Percentiles rank a stretch among this genome's conserved stretches.
These are phyloP conservation scores for Cymodocea nodosa DNA, from an alignment of 116 monocot species.

Conservation along the genomic window DNA sequence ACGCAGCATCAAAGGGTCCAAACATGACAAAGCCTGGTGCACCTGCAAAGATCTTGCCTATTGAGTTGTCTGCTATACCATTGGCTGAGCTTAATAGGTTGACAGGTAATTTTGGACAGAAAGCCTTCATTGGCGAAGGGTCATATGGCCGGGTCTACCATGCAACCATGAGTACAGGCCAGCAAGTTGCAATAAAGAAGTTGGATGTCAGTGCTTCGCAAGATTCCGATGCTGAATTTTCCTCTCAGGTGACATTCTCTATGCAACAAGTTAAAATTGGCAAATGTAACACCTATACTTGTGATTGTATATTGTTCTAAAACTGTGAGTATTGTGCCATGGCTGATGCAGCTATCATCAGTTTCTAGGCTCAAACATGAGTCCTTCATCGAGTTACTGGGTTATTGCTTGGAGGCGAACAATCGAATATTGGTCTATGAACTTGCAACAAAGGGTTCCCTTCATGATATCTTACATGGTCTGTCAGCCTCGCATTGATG, in stretches of 20 bases:
- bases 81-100: constrained; percentile 48
- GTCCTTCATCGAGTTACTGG: constrained; percentile 47
- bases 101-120: constrained; percentile 53
- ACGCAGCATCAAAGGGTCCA: constrained; percentile 27
- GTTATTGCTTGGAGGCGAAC: constrained; percentile 66
- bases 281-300: neutral
- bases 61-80: constrained; percentile 48
- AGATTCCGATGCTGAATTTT: constrained; percentile 60
- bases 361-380: constrained; percentile 65
- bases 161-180: constrained; percentile 37
- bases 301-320: neutral
- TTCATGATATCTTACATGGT: constrained; percentile 85
- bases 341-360: constrained; percentile 35
- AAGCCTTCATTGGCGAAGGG: constrained; percentile 67
- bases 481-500: neutral
- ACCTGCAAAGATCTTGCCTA: constrained; percentile 45
- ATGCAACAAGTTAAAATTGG: neutral
- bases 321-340: neutral
- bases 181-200: constrained; percentile 61
- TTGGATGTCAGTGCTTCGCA: constrained; percentile 51
- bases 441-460: constrained; percentile 65
- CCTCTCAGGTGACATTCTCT: constrained; percentile 39
- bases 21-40: constrained; percentile 12
- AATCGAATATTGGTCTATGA: constrained; percentile 62
- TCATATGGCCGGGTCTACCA: constrained; percentile 63